Evolutionary conservation across 305 asterid genomes (phyloP).

Genomic region (Fraxinus sp.): DNA sequence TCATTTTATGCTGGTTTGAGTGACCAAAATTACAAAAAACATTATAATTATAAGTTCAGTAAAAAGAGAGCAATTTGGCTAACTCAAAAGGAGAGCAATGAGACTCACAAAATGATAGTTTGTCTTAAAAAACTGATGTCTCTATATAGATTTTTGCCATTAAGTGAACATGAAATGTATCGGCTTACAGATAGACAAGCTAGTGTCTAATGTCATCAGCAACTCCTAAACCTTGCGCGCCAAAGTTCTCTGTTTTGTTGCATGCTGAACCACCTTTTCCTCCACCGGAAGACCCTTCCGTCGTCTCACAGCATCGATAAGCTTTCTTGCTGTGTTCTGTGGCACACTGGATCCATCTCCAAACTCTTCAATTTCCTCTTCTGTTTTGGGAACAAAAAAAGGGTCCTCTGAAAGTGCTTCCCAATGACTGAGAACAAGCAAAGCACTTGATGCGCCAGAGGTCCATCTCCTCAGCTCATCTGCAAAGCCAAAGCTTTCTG

Average conservation of each 20-base stretch:
- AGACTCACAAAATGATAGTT: background rate
- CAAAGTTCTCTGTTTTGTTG: constrained; percentile 89
- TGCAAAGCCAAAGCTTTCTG: constrained; percentile 91
- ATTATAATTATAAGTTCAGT: background rate
- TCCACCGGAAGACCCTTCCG: constrained; percentile 87
- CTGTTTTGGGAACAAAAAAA: constrained; percentile 87
- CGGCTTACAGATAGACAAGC: background rate
- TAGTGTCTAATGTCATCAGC: background rate
- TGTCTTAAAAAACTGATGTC: background rate
- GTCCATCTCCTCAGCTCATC: constrained; percentile 94
- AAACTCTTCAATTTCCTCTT: constrained; percentile 86
- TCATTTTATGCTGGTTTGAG: background rate
- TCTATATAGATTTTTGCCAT: background rate
- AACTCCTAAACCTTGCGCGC: constrained; percentile 85
- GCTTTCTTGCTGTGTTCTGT: constrained; percentile 78
- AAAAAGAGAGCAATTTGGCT: background rate
- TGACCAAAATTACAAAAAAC: background rate
- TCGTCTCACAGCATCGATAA: constrained; percentile 82
- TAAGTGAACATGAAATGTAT: background rate
- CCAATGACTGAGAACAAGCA: constrained; percentile 96
- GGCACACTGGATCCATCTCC: constrained; percentile 82
- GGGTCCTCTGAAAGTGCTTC: constrained; percentile 84
- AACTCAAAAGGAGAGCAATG: background rate
- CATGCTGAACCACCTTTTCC: constrained; percentile 87
- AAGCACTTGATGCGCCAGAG: constrained; percentile 79